phyloP scores from a whole-genome alignment of 305 asterid genomes.

The Fraxinus albicans region DNA sequence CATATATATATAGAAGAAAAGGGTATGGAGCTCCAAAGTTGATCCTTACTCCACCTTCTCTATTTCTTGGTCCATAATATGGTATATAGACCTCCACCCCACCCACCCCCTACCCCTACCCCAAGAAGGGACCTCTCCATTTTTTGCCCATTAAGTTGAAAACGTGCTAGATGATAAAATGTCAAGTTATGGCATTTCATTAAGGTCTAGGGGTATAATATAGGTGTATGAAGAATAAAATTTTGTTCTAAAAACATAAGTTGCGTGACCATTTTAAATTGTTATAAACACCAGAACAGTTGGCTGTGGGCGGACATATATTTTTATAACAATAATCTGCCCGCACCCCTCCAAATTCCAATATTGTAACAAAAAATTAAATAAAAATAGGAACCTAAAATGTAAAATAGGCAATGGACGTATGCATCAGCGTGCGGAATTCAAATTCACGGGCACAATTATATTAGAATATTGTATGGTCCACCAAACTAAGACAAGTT shows the following conservation, averaged over 20 bases:
- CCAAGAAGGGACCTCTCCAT: conserved; percentile 22
- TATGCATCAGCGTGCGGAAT: not conserved
- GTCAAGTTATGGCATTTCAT: conserved; percentile 18
- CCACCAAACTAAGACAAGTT: not conserved
- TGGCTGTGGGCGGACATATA: conserved; percentile 2
- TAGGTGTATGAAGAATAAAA: not conserved
- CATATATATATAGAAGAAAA: conserved; percentile 23
- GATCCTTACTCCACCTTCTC: conserved; percentile 34
- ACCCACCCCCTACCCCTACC: not conserved
- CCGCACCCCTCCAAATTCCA: conserved; percentile 4
- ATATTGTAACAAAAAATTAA: not conserved
- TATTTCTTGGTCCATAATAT: conserved; percentile 23
- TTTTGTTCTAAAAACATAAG: conserved; percentile 1
- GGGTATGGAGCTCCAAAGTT: conserved; percentile 14
- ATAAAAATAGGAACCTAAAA: not conserved
- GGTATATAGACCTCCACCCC: not conserved
- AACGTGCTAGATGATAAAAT: conserved; percentile 5
- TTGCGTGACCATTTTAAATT: conserved; percentile 19
- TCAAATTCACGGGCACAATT: conserved; percentile 6
- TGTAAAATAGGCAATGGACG: not conserved
- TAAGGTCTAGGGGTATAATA: not conserved
- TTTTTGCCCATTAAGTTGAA: conserved; percentile 24
- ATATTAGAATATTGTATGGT: not conserved
- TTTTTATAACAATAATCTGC: not conserved
- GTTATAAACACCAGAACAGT: conserved; percentile 1